These are phyloP conservation scores for Malus orientalis DNA, from an alignment of 306 rosid genomes.

Conservation along the genomic window DNA sequence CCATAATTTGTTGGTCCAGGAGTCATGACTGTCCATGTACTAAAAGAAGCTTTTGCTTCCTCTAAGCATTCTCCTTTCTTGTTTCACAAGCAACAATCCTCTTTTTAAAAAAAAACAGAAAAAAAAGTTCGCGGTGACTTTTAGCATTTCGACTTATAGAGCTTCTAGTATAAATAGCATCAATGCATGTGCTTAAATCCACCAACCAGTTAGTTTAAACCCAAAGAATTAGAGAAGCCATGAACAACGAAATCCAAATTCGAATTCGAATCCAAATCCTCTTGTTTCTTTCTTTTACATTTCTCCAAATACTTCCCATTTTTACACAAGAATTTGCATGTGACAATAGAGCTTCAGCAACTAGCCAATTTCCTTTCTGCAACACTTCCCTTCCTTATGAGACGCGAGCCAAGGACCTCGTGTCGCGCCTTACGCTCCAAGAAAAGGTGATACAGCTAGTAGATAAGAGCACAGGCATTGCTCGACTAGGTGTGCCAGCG, in stretches of 20 bases:
- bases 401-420: slow-evolving; percentile 44
- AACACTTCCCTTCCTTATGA: slow-evolving; percentile 37
- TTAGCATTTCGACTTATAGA: not conserved
- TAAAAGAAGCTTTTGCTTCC: slow-evolving; percentile 34
- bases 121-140: not conserved
- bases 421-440: slow-evolving; percentile 48
- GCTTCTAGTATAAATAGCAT: slow-evolving; percentile 23
- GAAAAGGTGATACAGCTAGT: slow-evolving; percentile 55
- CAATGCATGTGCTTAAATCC: not conserved
- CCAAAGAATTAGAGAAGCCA: slow-evolving; percentile 1
- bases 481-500: slow-evolving; percentile 58
- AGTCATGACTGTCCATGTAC: slow-evolving; percentile 4
- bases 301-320: slow-evolving; percentile 17
- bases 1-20: slow-evolving; percentile 16
- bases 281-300: slow-evolving; percentile 12
- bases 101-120: slow-evolving; percentile 9
- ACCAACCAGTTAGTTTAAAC: not conserved
- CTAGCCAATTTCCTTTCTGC: slow-evolving; percentile 48
- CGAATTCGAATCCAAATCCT: slow-evolving; percentile 4
- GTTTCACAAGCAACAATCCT: slow-evolving; percentile 40
- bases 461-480: slow-evolving; percentile 26
- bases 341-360: slow-evolving; percentile 22
- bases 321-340: slow-evolving; percentile 53
- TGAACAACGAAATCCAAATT: slow-evolving; percentile 21
- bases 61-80: slow-evolving; percentile 29